phyloP scores from a whole-genome alignment of 2,329 filamentous ascomycete genomes.

The Alternaria metachromatica region DNA sequence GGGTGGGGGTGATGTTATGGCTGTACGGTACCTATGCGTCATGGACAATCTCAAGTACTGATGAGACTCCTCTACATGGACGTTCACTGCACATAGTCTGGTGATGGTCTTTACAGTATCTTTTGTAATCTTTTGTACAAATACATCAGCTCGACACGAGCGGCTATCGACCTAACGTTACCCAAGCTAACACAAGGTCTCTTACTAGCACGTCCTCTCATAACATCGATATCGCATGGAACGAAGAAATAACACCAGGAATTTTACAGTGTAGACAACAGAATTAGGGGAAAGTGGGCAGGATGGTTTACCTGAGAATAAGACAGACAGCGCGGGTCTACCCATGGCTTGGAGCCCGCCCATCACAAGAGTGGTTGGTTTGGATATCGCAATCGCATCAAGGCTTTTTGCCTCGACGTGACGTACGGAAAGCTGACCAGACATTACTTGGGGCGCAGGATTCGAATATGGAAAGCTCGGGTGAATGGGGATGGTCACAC shows the following conservation, averaged over 20 bases:
- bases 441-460: conserved; percentile 8
- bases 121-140: neutral
- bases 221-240: neutral
- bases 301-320: conserved; percentile 6
- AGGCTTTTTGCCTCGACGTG: neutral
- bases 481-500: conserved; percentile 7
- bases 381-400: neutral
- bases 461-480: neutral
- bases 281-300: neutral
- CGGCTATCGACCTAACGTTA: neutral
- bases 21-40: neutral
- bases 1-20: neutral
- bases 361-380: neutral
- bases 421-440: neutral
- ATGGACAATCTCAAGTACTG: neutral
- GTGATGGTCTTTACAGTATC: neutral
- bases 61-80: neutral
- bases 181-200: neutral
- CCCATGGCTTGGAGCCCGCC: neutral
- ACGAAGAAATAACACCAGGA: neutral
- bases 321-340: neutral
- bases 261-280: conserved; percentile 3
- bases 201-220: neutral
- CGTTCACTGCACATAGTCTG: neutral
- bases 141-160: neutral